Conservation (phyloP, 78 protist genomes). For the Dictyostelium intermedium region DNA sequence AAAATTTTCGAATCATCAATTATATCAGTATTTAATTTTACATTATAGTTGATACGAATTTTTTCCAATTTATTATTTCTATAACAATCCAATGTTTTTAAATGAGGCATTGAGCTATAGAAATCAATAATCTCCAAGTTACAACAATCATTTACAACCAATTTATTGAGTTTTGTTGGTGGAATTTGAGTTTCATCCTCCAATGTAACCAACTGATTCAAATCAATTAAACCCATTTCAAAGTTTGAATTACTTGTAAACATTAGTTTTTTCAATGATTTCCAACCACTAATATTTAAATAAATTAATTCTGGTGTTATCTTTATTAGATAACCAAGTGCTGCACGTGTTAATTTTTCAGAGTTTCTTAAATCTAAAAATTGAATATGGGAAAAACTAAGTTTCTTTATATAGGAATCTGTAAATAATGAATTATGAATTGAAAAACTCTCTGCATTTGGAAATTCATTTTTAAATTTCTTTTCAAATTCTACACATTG, state of each 20-base stretch:
- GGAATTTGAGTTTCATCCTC: background rate
- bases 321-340: background rate
- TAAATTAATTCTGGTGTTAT: background rate
- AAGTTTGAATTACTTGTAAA: background rate
- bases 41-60: background rate
- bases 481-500: background rate
- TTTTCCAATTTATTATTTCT: background rate
- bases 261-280: background rate
- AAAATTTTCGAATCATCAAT: background rate
- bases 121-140: background rate
- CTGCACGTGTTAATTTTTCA: background rate
- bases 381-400: background rate
- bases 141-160: background rate
- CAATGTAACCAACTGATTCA: background rate
- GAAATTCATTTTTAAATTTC: conserved; percentile 4
- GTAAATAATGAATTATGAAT: background rate
- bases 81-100: background rate
- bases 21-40: background rate
- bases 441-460: background rate
- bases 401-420: background rate
- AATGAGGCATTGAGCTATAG: background rate
- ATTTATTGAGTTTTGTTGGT: background rate
- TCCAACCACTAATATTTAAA: conserved; percentile 20
- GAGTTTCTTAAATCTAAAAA: conserved; percentile 18
- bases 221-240: conserved; percentile 5